Conservation (phyloP, 225 moss, liverwort and hornwort genomes). For the Rhytidiadelphus loreus region DNA sequence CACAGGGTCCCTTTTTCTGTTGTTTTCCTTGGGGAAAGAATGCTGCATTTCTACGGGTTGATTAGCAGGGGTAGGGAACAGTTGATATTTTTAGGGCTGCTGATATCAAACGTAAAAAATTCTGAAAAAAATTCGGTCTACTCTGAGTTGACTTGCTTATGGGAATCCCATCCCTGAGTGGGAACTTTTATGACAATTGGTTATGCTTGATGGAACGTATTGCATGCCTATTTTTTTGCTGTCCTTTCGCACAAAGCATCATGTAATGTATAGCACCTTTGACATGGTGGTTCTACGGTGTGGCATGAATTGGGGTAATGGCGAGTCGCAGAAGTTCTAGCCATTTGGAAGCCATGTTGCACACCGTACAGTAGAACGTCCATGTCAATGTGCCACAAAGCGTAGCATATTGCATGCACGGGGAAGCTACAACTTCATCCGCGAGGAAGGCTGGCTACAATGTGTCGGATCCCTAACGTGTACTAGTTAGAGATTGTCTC, state of each 20-base stretch:
- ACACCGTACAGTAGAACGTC: background rate
- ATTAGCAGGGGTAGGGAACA: background rate
- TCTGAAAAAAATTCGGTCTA: background rate
- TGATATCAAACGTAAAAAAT: background rate
- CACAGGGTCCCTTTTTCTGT: no score
- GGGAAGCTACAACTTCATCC: background rate
- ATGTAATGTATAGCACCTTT: background rate
- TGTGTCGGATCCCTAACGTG: no score
- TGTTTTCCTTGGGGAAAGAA: background rate
- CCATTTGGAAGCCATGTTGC: background rate
- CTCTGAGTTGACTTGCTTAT: background rate
- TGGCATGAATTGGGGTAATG: background rate
- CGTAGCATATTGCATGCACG: background rate
- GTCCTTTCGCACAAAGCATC: background rate
- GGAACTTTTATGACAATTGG: no score
- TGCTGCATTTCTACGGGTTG: background rate
- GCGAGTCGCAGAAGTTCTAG: background rate
- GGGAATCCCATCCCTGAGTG: background rate
- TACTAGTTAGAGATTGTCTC: background rate
- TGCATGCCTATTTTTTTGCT: background rate
- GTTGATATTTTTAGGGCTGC: background rate
- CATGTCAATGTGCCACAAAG: background rate
- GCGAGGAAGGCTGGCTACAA: background rate
- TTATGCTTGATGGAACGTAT: background rate
- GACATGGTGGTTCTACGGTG: background rate